Base-by-base conservation (phyloP, 2,329 filamentous ascomycete genomes). In the Phoma sp. region DNA sequence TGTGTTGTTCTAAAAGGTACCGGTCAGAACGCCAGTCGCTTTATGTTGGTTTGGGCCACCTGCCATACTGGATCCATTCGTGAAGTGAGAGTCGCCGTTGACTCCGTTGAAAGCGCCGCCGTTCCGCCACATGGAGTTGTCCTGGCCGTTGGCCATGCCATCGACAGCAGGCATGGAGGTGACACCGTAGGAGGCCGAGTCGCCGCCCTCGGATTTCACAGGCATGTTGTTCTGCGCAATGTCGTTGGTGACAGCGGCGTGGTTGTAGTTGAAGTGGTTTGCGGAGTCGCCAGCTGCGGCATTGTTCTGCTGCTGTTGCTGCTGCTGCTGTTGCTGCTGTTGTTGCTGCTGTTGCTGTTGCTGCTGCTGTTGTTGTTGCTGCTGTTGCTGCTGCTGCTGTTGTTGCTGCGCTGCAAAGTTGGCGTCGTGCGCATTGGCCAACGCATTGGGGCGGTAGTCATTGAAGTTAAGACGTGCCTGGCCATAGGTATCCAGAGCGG, bases 11-110 rank as follows among this genome's bases (percentile, higher is more conserved):
- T 74, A 74, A 62, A 76, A 77, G 59, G 72, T 70, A 62, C 72
- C 65, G 62, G 77, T 78, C 67, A 77, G 72, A 68, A 73, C 68
- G 64, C 66, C 66, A 69, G 77, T 73, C 67, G 73, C 67, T 73
- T 79, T 80, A 70, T 75, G 67, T 66, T 73, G 68, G 61, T 68
- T 64, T 70, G 75, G 72, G 60, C 70, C 70, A 73, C 73, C 74
- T 77, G 76, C 74, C 75, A 78, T 78, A 73, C 71, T 79, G 74
- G 76, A 70, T 56, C 52, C 52, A 66, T 66, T 73, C 70, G 73
- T 73, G 68, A 79, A 76, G 68, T 79, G 78, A 56, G 73, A 69
- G 63, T 76, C 72, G 62, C 71, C 73, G 66, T 77, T 78, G 68
- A 78, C 72, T 62, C 71, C 73, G 66, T 77, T 78, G 68, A 78